These are phyloP conservation scores for Yamadazyma dushanensis DNA, from an alignment of 1,139 yeast species.

Conservation along the genomic window DNA sequence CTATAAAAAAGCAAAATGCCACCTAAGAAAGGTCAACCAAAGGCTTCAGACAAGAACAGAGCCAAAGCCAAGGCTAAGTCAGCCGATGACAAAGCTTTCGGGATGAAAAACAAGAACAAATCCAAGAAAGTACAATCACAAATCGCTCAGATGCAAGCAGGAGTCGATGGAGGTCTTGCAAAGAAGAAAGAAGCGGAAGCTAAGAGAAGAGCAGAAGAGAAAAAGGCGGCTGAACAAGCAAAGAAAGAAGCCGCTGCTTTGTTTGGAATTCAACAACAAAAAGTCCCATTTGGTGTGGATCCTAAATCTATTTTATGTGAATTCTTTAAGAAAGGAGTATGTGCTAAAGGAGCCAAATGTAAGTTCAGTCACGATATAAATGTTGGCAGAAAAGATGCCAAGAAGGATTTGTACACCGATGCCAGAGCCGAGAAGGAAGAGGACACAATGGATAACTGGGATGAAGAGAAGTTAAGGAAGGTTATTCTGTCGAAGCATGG, in stretches of 20 bases:
- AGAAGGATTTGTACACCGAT: slow-evolving; percentile 92
- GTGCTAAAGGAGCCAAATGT: slow-evolving; percentile 90
- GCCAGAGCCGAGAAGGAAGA: slow-evolving; percentile 70
- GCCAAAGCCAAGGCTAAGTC: slow-evolving; percentile 66
- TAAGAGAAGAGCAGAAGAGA: slow-evolving; percentile 76
- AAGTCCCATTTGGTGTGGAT: slow-evolving; percentile 96
- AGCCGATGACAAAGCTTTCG: slow-evolving; percentile 90
- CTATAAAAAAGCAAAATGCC: slow-evolving; percentile 50
- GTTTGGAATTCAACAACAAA: slow-evolving; percentile 73
- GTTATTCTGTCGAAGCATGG: slow-evolving; percentile 93
- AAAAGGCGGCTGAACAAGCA: slow-evolving; percentile 88
- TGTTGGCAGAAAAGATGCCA: slow-evolving; percentile 83
- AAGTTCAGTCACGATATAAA: slow-evolving; percentile 90
- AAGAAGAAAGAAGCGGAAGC: slow-evolving; percentile 78
- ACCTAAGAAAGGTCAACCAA: slow-evolving; percentile 65
- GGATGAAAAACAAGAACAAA: slow-evolving; percentile 89
- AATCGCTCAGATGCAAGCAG: slow-evolving; percentile 72
- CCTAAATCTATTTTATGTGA: slow-evolving; percentile 94
- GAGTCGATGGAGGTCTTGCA: slow-evolving; percentile 60
- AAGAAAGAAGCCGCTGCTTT: slow-evolving; percentile 83
- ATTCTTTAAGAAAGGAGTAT: slow-evolving; percentile 83
- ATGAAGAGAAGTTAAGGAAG: slow-evolving; percentile 86
- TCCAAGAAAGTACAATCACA: slow-evolving; percentile 88
- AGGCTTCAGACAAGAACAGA: slow-evolving; percentile 60
- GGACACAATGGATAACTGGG: slow-evolving; percentile 97